Percentiles rank a stretch among this genome's conserved stretches.
phyloP scores from a whole-genome alignment of 2,329 filamentous ascomycete genomes.

The Furcasterigmium sp. region DNA sequence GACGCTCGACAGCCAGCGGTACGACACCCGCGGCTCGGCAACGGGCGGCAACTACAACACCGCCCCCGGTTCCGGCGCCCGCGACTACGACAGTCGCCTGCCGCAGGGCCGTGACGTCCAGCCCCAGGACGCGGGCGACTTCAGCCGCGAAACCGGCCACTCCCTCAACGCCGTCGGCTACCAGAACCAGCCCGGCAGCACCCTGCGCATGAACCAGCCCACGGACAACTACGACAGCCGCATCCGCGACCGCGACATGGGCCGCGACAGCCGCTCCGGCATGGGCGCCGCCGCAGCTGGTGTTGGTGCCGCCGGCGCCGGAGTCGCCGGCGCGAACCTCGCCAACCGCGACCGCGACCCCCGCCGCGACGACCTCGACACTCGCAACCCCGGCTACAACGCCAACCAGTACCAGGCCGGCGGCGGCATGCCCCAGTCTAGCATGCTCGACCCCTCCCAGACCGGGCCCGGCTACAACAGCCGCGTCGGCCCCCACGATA shows the following conservation, averaged over 20 bases:
- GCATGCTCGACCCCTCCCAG: constrained; percentile 12
- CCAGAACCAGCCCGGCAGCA: neutral
- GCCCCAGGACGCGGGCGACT: too few relatives aligned
- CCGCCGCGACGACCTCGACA: neutral
- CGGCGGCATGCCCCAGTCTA: constrained; percentile 6
- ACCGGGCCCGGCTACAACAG: constrained; percentile 1
- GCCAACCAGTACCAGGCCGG: neutral
- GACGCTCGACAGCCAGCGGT: neutral
- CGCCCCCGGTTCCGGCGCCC: constrained; percentile 2
- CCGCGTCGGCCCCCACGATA: constrained; percentile 3
- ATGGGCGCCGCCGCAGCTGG: neutral
- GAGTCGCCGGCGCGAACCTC: neutral
- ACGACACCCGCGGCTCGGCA: constrained; percentile 1
- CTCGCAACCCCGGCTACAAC: neutral
- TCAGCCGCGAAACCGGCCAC: constrained; percentile 4
- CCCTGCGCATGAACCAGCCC: neutral
- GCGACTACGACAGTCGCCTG: constrained; percentile 1
- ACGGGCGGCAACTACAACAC: constrained; percentile 9
- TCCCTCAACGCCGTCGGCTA: constrained; percentile 5
- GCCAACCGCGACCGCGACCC: neutral
- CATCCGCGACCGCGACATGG: constrained; percentile 10
- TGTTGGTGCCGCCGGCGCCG: neutral
- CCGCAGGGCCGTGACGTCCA: constrained; percentile 3
- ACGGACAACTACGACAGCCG: constrained; percentile 9
- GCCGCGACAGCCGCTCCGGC: constrained; percentile 5